Percentiles rank a stretch among this genome's conserved stretches.
Conservation (phyloP, 2,329 filamentous ascomycete species). For the Ceratocystis harringtonii region DNA sequence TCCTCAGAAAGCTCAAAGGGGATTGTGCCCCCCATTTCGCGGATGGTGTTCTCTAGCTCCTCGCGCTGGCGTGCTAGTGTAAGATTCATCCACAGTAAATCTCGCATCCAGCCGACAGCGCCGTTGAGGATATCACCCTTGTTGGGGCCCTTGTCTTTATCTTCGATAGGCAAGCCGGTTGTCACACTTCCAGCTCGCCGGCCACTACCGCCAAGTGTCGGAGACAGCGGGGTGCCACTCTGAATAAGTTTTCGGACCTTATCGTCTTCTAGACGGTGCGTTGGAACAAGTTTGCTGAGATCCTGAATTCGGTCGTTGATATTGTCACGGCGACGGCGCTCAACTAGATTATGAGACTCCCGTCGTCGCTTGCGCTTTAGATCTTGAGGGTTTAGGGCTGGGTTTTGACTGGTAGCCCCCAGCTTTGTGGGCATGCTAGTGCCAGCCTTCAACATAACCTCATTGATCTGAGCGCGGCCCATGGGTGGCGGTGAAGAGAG, state of each 20-base stretch:
- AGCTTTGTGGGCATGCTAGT: constrained; percentile 85
- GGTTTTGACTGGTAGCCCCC: constrained; percentile 26
- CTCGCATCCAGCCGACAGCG: constrained; percentile 89
- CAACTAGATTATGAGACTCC: constrained; percentile 92
- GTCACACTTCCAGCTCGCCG: constrained; percentile 76
- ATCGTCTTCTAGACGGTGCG: constrained; percentile 88
- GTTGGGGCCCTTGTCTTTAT: constrained; percentile 97
- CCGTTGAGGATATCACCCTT: constrained; percentile 98
- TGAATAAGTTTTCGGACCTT: constrained; percentile 90
- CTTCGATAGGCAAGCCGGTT: constrained; percentile 80
- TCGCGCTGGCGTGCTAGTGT: constrained; percentile 85
- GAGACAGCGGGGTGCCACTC: constrained; percentile 80
- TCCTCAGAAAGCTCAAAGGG: constrained; percentile 80
- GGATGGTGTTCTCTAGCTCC: constrained; percentile 62
- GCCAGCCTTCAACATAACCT: constrained; percentile 75
- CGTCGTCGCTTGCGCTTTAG: constrained; percentile 82
- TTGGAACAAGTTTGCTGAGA: constrained; percentile 79
- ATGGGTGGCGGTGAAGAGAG: constrained; percentile 68
- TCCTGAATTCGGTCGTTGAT: constrained; percentile 99
- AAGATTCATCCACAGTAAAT: constrained; percentile 93
- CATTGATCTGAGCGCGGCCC: constrained; percentile 63
- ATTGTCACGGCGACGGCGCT: constrained; percentile 86
- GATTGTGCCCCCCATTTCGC: constrained; percentile 56
- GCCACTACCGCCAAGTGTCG: constrained; percentile 63
- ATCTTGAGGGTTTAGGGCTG: constrained; percentile 60